Evolutionary conservation across 2,329 filamentous ascomycete species (phyloP).

Genomic region (Sporothrix brasiliensis): DNA sequence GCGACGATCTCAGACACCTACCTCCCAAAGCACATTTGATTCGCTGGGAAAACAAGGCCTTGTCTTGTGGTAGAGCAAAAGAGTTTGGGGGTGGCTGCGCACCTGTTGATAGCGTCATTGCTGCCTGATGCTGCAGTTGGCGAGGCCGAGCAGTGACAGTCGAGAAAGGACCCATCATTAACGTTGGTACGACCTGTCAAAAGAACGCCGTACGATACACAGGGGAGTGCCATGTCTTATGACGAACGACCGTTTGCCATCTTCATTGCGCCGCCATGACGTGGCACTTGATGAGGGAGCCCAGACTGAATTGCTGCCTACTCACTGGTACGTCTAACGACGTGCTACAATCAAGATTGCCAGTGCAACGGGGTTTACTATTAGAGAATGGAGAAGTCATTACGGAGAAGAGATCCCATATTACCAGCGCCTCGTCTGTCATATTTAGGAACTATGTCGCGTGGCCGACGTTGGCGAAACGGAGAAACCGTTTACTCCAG

Average conservation of each 20-base stretch:
- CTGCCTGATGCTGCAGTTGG: background rate
- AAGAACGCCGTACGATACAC: background rate
- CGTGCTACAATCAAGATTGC: too few relatives aligned
- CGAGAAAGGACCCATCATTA: background rate
- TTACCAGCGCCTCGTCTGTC: too few relatives aligned
- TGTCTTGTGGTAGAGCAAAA: background rate
- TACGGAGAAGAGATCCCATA: too few relatives aligned
- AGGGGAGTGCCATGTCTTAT: background rate
- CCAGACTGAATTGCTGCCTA: too few relatives aligned
- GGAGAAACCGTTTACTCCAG: background rate
- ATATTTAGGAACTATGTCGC: background rate
- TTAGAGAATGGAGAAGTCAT: too few relatives aligned
- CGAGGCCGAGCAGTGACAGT: background rate
- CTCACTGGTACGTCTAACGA: too few relatives aligned
- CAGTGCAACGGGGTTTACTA: too few relatives aligned
- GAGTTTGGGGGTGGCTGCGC: background rate
- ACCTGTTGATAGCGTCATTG: background rate
- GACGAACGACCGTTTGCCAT: background rate
- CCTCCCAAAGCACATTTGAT: background rate
- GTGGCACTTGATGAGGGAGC: too few relatives aligned
- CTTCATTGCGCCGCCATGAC: background rate
- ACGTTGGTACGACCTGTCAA: background rate
- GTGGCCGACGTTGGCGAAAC: background rate
- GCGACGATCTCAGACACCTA: too few relatives aligned
- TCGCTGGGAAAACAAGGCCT: background rate